Evolutionary conservation across 805 yeast genomes (phyloP).

Genomic region (Metschnikowia chrysomelidarum): DNA sequence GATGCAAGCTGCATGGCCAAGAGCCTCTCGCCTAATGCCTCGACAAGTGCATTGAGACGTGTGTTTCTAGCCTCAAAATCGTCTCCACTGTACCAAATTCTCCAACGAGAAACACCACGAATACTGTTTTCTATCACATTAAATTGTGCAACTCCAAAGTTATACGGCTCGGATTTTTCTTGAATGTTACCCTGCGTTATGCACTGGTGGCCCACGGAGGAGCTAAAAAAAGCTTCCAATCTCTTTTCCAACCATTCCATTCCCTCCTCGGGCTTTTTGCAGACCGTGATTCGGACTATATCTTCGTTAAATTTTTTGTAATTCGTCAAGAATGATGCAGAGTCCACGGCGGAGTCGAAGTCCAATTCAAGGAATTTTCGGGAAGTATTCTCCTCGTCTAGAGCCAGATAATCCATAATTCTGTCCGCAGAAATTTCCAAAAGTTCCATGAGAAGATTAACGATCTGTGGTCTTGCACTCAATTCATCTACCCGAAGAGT

Average conservation of each 20-base stretch:
- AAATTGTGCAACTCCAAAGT: constrained; percentile 77
- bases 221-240: constrained; percentile 68
- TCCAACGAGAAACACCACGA: constrained; percentile 93
- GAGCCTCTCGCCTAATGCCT: constrained; percentile 69
- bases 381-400: constrained; percentile 63
- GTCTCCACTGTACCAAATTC: constrained; percentile 76
- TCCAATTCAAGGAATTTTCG: constrained; percentile 74
- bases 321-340: constrained; percentile 69
- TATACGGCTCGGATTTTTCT: constrained; percentile 62
- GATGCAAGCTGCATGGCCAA: constrained; percentile 73
- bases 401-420: constrained; percentile 66
- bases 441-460: constrained; percentile 59
- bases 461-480: constrained; percentile 54
- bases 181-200: constrained; percentile 53
- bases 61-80: constrained; percentile 52
- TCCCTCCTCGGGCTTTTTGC: constrained; percentile 81
- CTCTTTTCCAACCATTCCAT: constrained; percentile 77
- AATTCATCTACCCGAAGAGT: constrained; percentile 79
- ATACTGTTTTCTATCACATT: constrained; percentile 85
- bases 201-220: constrained; percentile 65
- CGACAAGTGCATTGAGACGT: constrained; percentile 54
- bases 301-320: constrained; percentile 87
- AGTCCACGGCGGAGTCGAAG: constrained; percentile 83
- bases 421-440: constrained; percentile 77
- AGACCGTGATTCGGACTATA: constrained; percentile 81